phyloP scores from a whole-genome alignment of 768 basidiomycete species.

The Boletales sp. region DNA sequence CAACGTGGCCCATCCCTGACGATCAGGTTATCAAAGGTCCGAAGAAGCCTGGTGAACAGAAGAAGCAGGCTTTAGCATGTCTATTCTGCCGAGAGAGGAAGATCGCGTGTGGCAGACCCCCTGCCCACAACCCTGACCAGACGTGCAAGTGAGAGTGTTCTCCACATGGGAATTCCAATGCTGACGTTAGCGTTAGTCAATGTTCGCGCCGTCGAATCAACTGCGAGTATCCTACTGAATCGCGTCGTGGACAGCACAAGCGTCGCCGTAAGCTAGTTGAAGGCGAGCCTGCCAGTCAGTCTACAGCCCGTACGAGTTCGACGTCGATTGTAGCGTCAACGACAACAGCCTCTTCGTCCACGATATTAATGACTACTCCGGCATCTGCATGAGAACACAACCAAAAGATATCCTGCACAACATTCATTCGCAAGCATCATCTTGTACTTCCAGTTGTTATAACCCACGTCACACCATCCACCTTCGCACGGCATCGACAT shows the following conservation, averaged over 20 bases:
- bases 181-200: slow-evolving; percentile 34
- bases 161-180: slow-evolving; percentile 7
- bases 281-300: slow-evolving; percentile 20
- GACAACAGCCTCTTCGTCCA: slow-evolving; percentile 14
- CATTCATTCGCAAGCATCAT: slow-evolving; percentile 4
- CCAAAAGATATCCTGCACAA: slow-evolving; percentile 2
- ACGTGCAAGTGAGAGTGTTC: slow-evolving; percentile 44
- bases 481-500: slow-evolving; percentile 7
- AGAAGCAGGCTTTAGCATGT: slow-evolving; percentile 46
- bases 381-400: slow-evolving; percentile 16
- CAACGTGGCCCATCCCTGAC: slow-evolving; percentile 34
- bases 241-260: slow-evolving; percentile 46
- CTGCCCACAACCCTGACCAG: slow-evolving; percentile 33
- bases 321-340: slow-evolving; percentile 15
- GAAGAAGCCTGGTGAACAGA: slow-evolving; percentile 36
- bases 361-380: slow-evolving; percentile 18
- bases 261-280: slow-evolving; percentile 31
- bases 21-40: slow-evolving; percentile 29
- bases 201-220: slow-evolving; percentile 44
- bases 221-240: slow-evolving; percentile 49
- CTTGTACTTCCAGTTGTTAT: slow-evolving; percentile 8
- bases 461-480: slow-evolving; percentile 2
- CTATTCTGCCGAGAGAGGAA: slow-evolving; percentile 49
- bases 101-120: slow-evolving; percentile 46
- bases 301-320: slow-evolving; percentile 19